Evolutionary conservation across 345 rosid genomes (phyloP), one percentile per base, ranked within the genome.

Genomic region (Atalantia buxifolia): DNA sequence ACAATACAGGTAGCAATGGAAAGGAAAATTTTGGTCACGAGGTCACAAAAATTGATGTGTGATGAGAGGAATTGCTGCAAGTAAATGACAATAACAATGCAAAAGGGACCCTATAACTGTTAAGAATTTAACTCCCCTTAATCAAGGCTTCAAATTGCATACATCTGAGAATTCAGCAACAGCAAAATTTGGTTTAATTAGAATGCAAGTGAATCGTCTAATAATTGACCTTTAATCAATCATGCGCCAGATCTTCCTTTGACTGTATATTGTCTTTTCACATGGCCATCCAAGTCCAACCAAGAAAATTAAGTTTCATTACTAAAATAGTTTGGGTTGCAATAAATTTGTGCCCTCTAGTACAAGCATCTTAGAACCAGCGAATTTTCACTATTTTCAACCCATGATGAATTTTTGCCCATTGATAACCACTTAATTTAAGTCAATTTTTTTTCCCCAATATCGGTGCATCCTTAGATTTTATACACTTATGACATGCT

Each of bases 1-100:
- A 45, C 25, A 81, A 76, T 9, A 55, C 56, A 18, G 84, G 65
- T 24, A 69, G 28, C 64, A 83, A 57, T 2, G 61, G 57, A 5
- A 66, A 71, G 13, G 85, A 72, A 50, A 77, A 25, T 71, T 50
- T 48, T 28, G 60, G 85, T 83, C 82, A 82, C 22, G 87, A 87
- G 66, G 81, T 66, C 69, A 36, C 82, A 68, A 76, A 75, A 61
- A 82, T 83, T 40, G 83, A 65, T 73, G 75, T 67, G 61, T 27
- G 36, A 67, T 60, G 31, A 45, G 22, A 53, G 70, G 56, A 83
- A 63, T 4, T 38, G 48, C 30, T 38, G 50, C 63, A 3, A 33
- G 40, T 22, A 76, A 84, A 65, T 70, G 85, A 72, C 79, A 74
- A 33, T 42, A 27, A 57, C 69, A 55, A 3, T 56, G 67, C 79